Evolutionary conservation across 805 yeast genomes (phyloP), one percentile per base, ranked within the genome.

Genomic region (Wickerhamomyces strasburgensis): DNA sequence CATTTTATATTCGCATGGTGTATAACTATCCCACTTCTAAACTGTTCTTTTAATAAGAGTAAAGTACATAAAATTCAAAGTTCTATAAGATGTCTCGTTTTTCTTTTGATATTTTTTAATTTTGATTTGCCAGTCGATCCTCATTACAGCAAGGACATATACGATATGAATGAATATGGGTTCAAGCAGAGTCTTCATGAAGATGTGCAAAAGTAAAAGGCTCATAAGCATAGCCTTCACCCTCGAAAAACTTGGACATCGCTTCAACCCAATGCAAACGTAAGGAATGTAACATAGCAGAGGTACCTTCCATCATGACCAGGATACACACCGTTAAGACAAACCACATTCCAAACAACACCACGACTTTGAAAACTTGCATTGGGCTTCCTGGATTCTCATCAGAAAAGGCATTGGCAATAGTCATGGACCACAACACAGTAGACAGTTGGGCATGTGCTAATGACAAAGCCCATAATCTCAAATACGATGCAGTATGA

Each of bases 241-340:
- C 99, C 57, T 84, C 93, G 55, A 89, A 93, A 66, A 83, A 94
- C 68, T 93, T 93, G 44, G 96, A 87, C 99, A 93, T 93, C 19
- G 96, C 82, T 67, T 93, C 99, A 45, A 93, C 98, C 99, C 99
- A 93, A 61, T 93, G 98, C 57, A 93, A 74, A 71, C 99, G 85
- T 57, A 93, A 73, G n/a, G 97, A 84, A 64, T 93, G 99, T 57
- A 93, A 74, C 98, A 93, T 93, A 25, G 98, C 98, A 18, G 97
- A 87, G 0, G 99, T 93, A 41, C 98, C 99, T 64, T 93, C 99
- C 99, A 93, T 93, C 36, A 84, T 68, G 11, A 93, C 98, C 55
- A 93, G 72, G 51, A 93, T 87, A 54, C 86, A 83, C 18, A 89
- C 90, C 0, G 98, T 90, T 44, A 93, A 68, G 3, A 76, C 76